Evolutionary conservation across 306 rosid species (phyloP), one percentile per base, ranked within the genome.

Genomic region (Quercus glauca): DNA sequence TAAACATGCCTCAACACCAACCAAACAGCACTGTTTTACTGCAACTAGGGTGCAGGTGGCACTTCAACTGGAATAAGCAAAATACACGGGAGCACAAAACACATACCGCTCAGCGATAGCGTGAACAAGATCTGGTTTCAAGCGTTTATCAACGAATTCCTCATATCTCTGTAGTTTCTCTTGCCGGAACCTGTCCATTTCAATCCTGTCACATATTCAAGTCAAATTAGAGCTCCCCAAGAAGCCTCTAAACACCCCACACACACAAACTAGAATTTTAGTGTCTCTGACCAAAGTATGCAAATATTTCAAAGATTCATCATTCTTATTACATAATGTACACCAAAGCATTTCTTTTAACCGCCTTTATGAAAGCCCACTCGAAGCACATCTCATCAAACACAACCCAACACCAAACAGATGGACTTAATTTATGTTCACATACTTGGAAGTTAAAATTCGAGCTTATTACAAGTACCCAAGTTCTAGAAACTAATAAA

Each of bases 51-150:
- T n/a, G 17, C 9, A 5, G n/a, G 55, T 17, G 11, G 41, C 72
- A 33, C 18, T 59, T n/a, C 52, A 67, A 10, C 72, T 33, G 25
- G 8, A 19, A 33, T 35, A 67, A 67, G 12, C 4, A 68, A 55
- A 28, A 28, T 23, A 43, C 4, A 55, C 11, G 0, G 21, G 19
- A 37, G 8, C 35, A 51, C 17, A 75, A 26, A 52, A 29, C 35
- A 2, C 13, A 55, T 88, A 93, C 99, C 99, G 80, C 84, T 91
- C 91, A 83, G 87, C 84, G 19, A 88, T 86, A 73, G 94, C 93
- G 55, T 63, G 92, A 74, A 91, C 85, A 68, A 95, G 97, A 81
- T 95, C 94, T 1, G 99, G 99, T 80, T 95, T 95, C 82, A 95
- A 86, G 51, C 97, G 93, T 60, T 80, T 79, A 72, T 95, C 98